Evolutionary conservation across 345 rosid species (phyloP).

Genomic region (Eucalyptus pumila): DNA sequence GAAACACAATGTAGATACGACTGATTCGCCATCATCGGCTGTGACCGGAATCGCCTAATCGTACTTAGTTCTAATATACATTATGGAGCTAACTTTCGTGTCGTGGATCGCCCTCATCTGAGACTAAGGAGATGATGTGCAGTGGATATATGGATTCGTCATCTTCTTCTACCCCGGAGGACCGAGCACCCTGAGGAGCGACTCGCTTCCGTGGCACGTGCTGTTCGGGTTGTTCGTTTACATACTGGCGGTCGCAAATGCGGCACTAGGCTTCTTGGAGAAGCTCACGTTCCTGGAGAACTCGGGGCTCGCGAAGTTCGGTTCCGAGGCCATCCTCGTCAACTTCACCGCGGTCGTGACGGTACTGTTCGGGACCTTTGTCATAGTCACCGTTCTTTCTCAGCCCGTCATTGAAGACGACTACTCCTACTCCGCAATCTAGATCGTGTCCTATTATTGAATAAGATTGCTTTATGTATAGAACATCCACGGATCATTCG

Average conservation of each 20-base stretch:
- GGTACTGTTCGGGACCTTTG: conserved; percentile 56
- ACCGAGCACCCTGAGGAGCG: conserved; percentile 22
- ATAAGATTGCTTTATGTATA: neutral
- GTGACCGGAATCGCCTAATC: neutral
- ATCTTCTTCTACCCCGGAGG: conserved; percentile 82
- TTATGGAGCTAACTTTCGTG: neutral
- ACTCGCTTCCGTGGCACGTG: conserved; percentile 66
- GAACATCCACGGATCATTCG: neutral
- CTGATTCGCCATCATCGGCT: neutral
- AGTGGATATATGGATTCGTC: conserved; percentile 73
- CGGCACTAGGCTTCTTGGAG: conserved; percentile 67
- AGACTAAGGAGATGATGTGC: neutral
- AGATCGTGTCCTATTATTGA: neutral
- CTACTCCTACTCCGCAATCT: conserved; percentile 38
- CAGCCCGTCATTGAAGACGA: conserved; percentile 28
- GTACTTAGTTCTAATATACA: neutral
- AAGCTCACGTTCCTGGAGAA: conserved; percentile 85
- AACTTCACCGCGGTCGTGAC: conserved; percentile 82
- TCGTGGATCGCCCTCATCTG: neutral
- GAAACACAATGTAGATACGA: neutral
- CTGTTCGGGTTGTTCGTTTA: conserved; percentile 50
- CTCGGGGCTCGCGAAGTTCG: conserved; percentile 60
- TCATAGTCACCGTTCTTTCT: conserved; percentile 37
- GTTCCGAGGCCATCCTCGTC: conserved; percentile 74
- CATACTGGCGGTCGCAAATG: conserved; percentile 50